Conservation (phyloP, 2,329 filamentous ascomycete species). For the Ophiocordyceps camponoti-floridani region DNA sequence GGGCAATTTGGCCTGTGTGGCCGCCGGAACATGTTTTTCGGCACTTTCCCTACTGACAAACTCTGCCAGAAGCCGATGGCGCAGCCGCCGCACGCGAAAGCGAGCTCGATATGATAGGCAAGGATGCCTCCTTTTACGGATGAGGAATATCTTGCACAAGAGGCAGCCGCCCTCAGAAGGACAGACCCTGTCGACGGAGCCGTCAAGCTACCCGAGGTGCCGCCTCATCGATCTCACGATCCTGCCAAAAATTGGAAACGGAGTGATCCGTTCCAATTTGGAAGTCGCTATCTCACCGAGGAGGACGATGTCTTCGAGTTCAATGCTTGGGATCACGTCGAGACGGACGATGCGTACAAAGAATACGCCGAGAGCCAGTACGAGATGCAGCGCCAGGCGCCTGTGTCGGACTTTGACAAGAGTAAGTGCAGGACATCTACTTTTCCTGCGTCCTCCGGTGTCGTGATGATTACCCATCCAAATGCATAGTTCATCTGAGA, state of each 20-base stretch:
- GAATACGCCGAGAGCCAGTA: constrained; percentile 75
- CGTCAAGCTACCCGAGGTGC: constrained; percentile 13
- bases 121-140: constrained; percentile 1
- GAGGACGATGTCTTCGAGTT: constrained; percentile 87
- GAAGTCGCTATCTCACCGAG: constrained; percentile 67
- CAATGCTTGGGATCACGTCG: constrained; percentile 98
- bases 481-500: constrained; percentile 58
- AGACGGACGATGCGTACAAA: constrained; percentile 76
- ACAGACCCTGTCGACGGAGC: constrained; percentile 2
- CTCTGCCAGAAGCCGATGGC: not conserved
- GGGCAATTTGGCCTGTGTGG: not conserved
- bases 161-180: constrained; percentile 7
- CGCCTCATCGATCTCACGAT: constrained; percentile 52
- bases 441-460: constrained; percentile 12
- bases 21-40: not conserved
- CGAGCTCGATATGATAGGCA: not conserved
- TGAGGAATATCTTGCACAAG: constrained; percentile 5
- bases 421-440: constrained; percentile 27
- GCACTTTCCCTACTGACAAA: not conserved
- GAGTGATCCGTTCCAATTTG: constrained; percentile 88
- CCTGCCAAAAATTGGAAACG: constrained; percentile 63
- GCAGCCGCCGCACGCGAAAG: not conserved
- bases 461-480: constrained; percentile 37
- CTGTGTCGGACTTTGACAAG: constrained; percentile 87
- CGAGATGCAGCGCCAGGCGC: constrained; percentile 64